Evolutionary conservation across 1,284 basidiomycete species (phyloP), one percentile per base, ranked within the genome.

Genomic region (Salmacisia buchloeana): DNA sequence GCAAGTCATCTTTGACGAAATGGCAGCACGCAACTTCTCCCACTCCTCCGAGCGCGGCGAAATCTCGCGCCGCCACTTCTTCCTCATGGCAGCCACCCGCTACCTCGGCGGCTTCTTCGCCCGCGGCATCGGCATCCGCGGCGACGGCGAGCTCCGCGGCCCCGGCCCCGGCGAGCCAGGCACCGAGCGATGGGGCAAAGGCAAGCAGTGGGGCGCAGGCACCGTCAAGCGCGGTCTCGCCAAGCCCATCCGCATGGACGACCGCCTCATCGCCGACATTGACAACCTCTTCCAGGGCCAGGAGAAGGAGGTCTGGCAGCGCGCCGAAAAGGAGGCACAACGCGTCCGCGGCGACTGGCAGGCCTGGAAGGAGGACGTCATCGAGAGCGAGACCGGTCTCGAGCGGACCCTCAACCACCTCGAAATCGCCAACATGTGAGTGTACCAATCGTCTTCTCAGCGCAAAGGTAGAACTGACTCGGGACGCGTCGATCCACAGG

Each of bases 181-280:
- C 10, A 38, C 52, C 13, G 64, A 63, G 49, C 18, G 18, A n/a
- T 66, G 64, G 64, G 61, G 62, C 13, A 36, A 36, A 10, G 61
- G 64, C 23, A 66, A 66, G 57, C 34, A 64, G 33, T 66, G 64
- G 64, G 64, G 64, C 21, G 57, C 59, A 29, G 64, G 64, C 25
- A 66, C 63, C 21, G 59, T 61, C 34, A 64, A 64, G 46, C 59
- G 63, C 21, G 64, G 64, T 7, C 21, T 66, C 9, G 60, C 58
- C 23, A 21, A 34, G 25, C 64, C 64, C 1, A 45, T 66, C 21
- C 57, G 63, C 36, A 35, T 46, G n/a, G 60, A 57, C 25, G 29
- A 38, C 12, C 21, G 21, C 18, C 43, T 60, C 18, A 29, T 36
- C 12, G 49, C 27, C 27, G 15, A 45, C 29, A 60, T 64, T 12